Percentiles rank a stretch among this genome's conserved stretches.
These are phyloP conservation scores for Limtongia smithiae DNA, from an alignment of 805 yeast genomes.

Conservation along the genomic window DNA sequence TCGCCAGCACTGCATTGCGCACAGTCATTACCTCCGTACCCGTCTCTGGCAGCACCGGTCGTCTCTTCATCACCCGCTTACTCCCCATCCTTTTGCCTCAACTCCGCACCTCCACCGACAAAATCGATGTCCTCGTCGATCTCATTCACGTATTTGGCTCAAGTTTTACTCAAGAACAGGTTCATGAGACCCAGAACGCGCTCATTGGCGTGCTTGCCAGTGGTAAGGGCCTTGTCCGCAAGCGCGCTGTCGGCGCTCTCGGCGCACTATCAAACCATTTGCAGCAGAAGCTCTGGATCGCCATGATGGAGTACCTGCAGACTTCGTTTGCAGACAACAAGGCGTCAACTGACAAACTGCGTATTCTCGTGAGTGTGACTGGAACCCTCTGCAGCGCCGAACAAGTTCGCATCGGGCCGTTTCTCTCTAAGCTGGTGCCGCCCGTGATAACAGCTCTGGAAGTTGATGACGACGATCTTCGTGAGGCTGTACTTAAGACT, in stretches of 20 bases:
- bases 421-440: slow-evolving; percentile 18
- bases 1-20: slow-evolving; percentile 38
- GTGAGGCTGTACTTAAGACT: slow-evolving; percentile 49
- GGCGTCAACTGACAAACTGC: slow-evolving; percentile 17
- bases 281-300: slow-evolving; percentile 32
- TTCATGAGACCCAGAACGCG: slow-evolving; percentile 32
- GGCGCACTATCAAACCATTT: slow-evolving; percentile 42
- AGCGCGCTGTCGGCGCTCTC: slow-evolving; percentile 49
- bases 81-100: slow-evolving; percentile 30
- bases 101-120: slow-evolving; percentile 44
- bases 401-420: slow-evolving; percentile 28
- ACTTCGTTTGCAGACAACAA: slow-evolving; percentile 2
- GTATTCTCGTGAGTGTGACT: slow-evolving; percentile 20
- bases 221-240: slow-evolving; percentile 47
- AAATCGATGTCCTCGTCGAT: slow-evolving; percentile 59
- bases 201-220: slow-evolving; percentile 43
- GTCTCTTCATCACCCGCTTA: slow-evolving; percentile 31
- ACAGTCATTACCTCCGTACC: slow-evolving; percentile 33
- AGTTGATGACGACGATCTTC: slow-evolving; percentile 40
- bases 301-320: slow-evolving; percentile 22
- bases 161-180: slow-evolving; percentile 41
- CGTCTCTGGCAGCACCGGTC: slow-evolving; percentile 30
- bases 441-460: slow-evolving; percentile 33
- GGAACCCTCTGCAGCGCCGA: slow-evolving; percentile 34
- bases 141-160: slow-evolving; percentile 50